phyloP scores from a whole-genome alignment of 108 stramenopile genomes.

The Nitzschia inconspicua region DNA sequence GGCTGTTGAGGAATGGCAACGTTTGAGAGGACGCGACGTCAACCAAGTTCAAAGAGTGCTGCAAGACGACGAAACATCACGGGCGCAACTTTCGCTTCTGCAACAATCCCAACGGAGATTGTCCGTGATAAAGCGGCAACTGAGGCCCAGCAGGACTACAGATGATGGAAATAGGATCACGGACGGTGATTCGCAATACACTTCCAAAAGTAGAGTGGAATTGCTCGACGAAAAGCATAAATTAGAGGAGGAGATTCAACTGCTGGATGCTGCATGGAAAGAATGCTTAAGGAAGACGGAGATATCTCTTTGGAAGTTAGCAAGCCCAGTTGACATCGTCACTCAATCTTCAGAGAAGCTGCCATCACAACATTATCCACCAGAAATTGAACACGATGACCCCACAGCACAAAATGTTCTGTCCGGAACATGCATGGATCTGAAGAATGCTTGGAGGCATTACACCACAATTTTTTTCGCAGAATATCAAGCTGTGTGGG shows the following conservation, averaged over 20 bases:
- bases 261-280: neutral
- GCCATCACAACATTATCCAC: no score
- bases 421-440: neutral
- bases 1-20: conserved; percentile 20
- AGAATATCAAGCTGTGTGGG: conserved; percentile 1
- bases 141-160: neutral
- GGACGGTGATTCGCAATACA: neutral
- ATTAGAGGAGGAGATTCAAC: neutral
- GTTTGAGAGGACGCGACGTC: neutral
- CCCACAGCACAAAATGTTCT: neutral
- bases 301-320: neutral
- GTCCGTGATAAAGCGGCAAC: neutral
- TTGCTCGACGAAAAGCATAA: neutral
- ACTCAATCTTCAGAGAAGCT: no score
- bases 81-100: neutral
- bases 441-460: conserved; percentile 4
- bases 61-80: neutral
- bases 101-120: neutral
- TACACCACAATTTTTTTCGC: neutral
- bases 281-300: neutral
- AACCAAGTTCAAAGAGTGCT: neutral
- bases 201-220: neutral
- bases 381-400: neutral
- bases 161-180: neutral
- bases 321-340: conserved; percentile 3